Evolutionary conservation across 305 asterid species (phyloP).

Genomic region (Stenogyne calaminthoides): DNA sequence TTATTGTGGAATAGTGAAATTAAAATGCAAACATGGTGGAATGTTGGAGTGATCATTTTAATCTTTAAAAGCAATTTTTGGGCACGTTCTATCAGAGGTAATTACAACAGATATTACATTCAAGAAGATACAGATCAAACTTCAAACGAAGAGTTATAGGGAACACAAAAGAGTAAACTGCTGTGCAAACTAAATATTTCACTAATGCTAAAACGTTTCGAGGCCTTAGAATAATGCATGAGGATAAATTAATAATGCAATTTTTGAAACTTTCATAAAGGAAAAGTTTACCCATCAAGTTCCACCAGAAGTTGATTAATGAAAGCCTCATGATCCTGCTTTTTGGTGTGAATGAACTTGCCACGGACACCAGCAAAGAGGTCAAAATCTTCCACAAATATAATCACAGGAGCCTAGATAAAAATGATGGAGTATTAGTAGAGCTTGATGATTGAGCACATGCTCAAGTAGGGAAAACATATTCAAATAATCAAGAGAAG

Average conservation of each 20-base stretch:
- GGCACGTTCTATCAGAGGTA: slow-evolving; percentile 3
- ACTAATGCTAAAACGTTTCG: slow-evolving; percentile 7
- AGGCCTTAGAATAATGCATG: slow-evolving; percentile 6
- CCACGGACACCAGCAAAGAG: slow-evolving; percentile 99
- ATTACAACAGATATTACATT: slow-evolving; percentile 5
- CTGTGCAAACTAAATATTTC: slow-evolving; percentile 14
- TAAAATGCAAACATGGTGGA: background rate
- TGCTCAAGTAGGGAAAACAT: slow-evolving; percentile 13
- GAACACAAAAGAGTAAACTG: slow-evolving; percentile 9
- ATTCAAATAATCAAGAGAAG: slow-evolving; percentile 12
- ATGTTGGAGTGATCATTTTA: background rate
- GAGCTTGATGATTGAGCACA: slow-evolving; percentile 25
- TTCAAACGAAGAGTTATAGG: background rate
- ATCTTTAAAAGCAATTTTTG: slow-evolving; percentile 6
- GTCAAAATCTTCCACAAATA: slow-evolving; percentile 97
- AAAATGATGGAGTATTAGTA: slow-evolving; percentile 33
- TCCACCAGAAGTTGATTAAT: slow-evolving; percentile 98
- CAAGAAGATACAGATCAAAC: background rate
- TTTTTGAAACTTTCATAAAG: slow-evolving; percentile 14
- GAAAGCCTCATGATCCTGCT: slow-evolving; percentile 98
- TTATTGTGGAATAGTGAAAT: slow-evolving; percentile 2
- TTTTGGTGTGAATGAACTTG: slow-evolving; percentile 80
- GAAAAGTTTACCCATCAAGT: slow-evolving; percentile 81
- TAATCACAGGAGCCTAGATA: slow-evolving; percentile 94
- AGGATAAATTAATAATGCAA: slow-evolving; percentile 3